Base-by-base conservation (phyloP, 2,329 filamentous ascomycete species). In the Cryphonectria japonica region DNA sequence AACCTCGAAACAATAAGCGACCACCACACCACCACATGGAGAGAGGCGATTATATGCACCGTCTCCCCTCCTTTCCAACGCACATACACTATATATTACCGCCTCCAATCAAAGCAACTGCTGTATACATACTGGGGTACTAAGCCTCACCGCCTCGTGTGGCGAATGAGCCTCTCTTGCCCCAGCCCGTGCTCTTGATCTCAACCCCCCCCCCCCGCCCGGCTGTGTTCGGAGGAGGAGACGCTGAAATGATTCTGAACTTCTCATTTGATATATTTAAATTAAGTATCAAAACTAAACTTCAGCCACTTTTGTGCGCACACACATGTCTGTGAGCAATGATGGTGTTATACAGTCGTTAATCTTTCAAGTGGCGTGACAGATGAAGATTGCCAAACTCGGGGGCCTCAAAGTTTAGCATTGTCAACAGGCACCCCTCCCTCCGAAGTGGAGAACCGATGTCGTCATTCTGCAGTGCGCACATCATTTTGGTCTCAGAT, bases 381-480 rank as follows among this genome's bases (percentile, higher is more conserved):
- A 2, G 43, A 50, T 22, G 5, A 50, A 50, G 8, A 50, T 22
- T 22, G 43, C 16, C 46, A 50, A 50, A 50, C 22, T n/a, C 46
- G 46, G 19, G 46, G 46, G 22, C 46, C 7, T n/a, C 22, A n/a
- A 29, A 57, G n/a, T 29, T 34, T 59, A 32, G 29, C 54, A 29
- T 32, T 13, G 8, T 39, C 37, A 13, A 29, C 41, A n/a, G 8
- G 43, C 26, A 26, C 2, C 19, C 19, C 14, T 26, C 16, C 16
- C 37, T 2, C 57, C 19, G 37, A 32, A 41, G 67, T 69, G 67
- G 70, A 52, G 67, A 26, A 54, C 19, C 32, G n/a, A 66, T 72
- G 68, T 68, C 71, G 71, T 72, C 71, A 72, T 72, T 29, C 22
- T 70, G 64, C 64, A 43, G 37, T 37, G 37, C 68, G 64, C 64